phyloP scores from a whole-genome alignment of 345 rosid species.

The Euphorbia tirucalli region DNA sequence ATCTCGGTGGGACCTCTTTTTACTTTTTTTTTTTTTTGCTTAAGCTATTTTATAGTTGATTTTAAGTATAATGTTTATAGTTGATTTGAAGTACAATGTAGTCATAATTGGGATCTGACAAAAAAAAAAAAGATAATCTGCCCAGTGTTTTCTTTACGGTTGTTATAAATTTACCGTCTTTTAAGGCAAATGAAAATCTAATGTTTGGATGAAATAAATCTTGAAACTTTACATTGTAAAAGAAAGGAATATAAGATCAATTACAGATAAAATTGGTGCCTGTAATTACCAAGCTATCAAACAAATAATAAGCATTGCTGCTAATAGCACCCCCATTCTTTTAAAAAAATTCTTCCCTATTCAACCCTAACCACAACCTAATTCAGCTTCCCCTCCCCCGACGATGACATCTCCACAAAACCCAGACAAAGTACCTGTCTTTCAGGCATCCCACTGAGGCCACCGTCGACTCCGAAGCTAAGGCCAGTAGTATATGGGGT shows the following conservation, averaged over 20 bases:
- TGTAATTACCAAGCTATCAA: too few species aligned
- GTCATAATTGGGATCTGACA: too few species aligned
- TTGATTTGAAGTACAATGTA: too few species aligned
- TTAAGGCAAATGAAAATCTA: neutral
- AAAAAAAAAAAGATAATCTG: neutral
- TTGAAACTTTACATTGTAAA: conserved; percentile 16
- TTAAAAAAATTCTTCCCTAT: neutral
- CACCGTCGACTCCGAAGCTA: neutral
- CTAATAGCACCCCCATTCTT: neutral
- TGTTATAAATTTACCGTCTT: neutral
- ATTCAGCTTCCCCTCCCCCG: neutral
- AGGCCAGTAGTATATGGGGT: neutral
- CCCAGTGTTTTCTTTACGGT: neutral
- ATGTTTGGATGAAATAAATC: neutral
- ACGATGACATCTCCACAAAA: neutral
- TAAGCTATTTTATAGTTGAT: too few species aligned
- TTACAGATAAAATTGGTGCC: conserved; percentile 22
- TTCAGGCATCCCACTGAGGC: neutral
- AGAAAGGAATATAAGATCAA: conserved; percentile 9
- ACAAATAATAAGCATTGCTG: conserved; percentile 10
- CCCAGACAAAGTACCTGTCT: neutral
- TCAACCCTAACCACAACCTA: conserved; percentile 1
- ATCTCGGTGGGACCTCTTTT: conserved; percentile 78
- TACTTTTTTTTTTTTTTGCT: neutral
- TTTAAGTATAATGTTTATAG: too few species aligned